Evolutionary conservation across 768 basidiomycete genomes (phyloP), one percentile per base, ranked within the genome.

Genomic region (Hypholoma sublateritium): DNA sequence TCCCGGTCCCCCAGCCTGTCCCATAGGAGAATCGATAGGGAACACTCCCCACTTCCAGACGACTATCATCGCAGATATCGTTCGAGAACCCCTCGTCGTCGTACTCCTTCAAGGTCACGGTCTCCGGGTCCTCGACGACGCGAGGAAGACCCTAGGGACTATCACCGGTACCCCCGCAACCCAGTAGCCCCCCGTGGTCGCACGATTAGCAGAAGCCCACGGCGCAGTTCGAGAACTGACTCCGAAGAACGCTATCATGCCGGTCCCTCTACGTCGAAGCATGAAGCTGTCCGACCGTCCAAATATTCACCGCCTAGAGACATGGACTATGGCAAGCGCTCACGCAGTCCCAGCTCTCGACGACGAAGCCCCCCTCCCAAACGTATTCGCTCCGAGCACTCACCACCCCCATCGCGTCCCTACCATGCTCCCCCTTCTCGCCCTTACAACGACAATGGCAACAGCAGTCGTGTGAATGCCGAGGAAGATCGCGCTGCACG

Each of bases 401-500:
- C 79, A 25, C 78, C 80, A 5, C 67, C 69, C 3, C 67, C 57
- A 34, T 48, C 63, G 44, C 53, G 53, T 9, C 24, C 43, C 32
- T 36, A 53, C 16, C 28, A 53, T 34, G 36, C 60, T 16, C 53
- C 61, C 13, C 58, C 60, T 11, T 62, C 70, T 49, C 64, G 71
- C 43, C 65, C 58, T 45, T 46, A 39, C 49, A 8, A 48, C 32
- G 7, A 50, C 42, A 57, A 44, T 35, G 39, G 39, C 19, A 42
- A 21, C 24, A 56, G 14, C 36, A 59, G 49, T 37, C n/a, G 45
- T 11, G 66, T 34, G 63, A 59, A 69, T 49, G 57, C 63, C 50
- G 67, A 72, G 7, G 77, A 80, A 1, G 88, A 87, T 25, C 88
- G 95, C 34, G 86, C 87, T 3, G 89, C 91, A 24, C 87, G 91